Evolutionary conservation across 306 rosid species (phyloP), one percentile per base, ranked within the genome.

Genomic region (Acacia melanoxylon): DNA sequence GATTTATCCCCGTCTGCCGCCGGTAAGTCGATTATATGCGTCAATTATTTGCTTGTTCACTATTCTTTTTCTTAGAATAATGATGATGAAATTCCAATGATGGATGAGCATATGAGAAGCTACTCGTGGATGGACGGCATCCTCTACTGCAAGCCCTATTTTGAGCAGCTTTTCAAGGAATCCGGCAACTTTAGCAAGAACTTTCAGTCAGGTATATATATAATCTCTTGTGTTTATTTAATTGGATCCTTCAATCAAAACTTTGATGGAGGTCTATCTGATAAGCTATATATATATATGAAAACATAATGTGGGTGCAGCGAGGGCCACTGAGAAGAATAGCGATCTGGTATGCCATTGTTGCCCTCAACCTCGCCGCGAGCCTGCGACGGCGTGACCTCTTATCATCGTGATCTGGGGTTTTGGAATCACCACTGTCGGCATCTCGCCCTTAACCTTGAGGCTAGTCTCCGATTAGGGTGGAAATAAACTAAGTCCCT

Each of bases 121-220:
- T 93, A 95, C 92, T 95, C 98, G 76, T 95, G 93, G 59, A 95
- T 95, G 99, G 98, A 95, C 84, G 99, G 99, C 54, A 76, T 93
- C 85, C 97, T 95, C 74, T 95, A 86, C 68, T 95, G 99, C 93
- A 93, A 86, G 81, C 56, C 93, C 72, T 98, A 95, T 80, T 95
- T 95, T 82, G 99, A 95, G 82, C 99, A 95, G 75, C 98, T 95
- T 78, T 95, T 93, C 88, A 95, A 95, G 89, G 98, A 95, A 89
- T 95, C 98, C 69, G 99, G 98, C 68, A 95, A 93, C 88, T 95
- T 95, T 88, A 91, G 96, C 94, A 95, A 95, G 97, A 95, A 95
- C 80, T 95, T 95, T 52, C 97, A 91, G 10, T 22, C 75, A 17
- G 78, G 98, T 17, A 17, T 51, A 17, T 51, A 48, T 48, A 48